Base-by-base conservation (phyloP, 805 yeast genomes). In the Phaffomyces antillensis region DNA sequence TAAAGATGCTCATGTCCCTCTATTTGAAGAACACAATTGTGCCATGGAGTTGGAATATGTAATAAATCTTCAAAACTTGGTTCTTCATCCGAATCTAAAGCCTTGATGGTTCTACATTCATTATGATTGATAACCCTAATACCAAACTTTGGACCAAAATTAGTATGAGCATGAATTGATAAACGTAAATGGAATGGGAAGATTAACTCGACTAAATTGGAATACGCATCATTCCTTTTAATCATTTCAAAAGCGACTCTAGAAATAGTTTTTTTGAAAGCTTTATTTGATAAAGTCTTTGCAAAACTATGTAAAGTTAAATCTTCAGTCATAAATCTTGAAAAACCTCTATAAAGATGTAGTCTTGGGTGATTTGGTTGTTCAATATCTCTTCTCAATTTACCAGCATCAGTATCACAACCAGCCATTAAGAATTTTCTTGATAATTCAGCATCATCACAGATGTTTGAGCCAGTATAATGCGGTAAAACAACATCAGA, bases 1-100 rank as follows among this genome's bases (percentile, higher is more conserved):
- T 55, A 66, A 45, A 46, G 60, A 18, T 46, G 48, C 8, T 62
- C 56, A 32, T 59, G 59, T 30, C 68, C 71, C 39, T 65, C 67
- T 43, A 72, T 58, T 41, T 65, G 63, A 24, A 75, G 72, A 13
- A 78, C 70, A 42, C 76, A 64, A 52, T 79, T 79, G 59, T 78
- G 84, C 83, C 83, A 79, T 39, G 84, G 83, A 0, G 83, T 78
- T 41, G 84, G 83, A 46, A 79, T 77, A 57, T 79, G 84, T 46
- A 79, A 67, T 50, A 75, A 62, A 51, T 76, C 82, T 37, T 73
- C 77, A 54, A 64, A 70, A 25, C 55, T 55, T 2, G 77, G 81
- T 41, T 72, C 73, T 16, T 55, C 62, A 25, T 55, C 42, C 23
- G 59, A 61, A 25, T 61, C 63, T 31, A 77, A 58, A n/a, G 72